Evolutionary conservation across 169 alveolate species (phyloP).

Genomic region (Plasmodium malariae): DNA sequence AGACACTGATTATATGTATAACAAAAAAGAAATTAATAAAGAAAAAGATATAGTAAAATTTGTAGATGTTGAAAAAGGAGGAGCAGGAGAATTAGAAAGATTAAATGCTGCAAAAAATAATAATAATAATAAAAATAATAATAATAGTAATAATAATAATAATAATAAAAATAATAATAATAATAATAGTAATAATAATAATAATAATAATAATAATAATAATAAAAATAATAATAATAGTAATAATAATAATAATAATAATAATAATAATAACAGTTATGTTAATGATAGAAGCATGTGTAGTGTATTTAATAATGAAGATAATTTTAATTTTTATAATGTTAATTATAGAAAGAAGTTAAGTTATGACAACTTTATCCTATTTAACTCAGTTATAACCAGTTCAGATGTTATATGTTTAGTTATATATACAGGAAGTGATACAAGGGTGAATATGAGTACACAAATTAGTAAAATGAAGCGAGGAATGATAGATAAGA

Average conservation of each 20-base stretch:
- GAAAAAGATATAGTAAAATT: conserved; percentile 69
- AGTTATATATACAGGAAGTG: conserved; percentile 94
- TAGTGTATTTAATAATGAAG: conserved; percentile 53
- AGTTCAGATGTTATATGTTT: conserved; percentile 93
- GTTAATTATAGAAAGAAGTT: conserved; percentile 51
- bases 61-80: conserved; percentile 37
- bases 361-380: conserved; percentile 91
- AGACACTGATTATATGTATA: neutral
- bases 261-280: neutral
- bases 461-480: conserved; percentile 91
- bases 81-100: neutral
- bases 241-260: neutral
- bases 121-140: neutral
- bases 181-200: neutral
- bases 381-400: conserved; percentile 95
- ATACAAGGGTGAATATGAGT: conserved; percentile 86
- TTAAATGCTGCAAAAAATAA: neutral
- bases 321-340: conserved; percentile 56
- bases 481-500: conserved; percentile 93
- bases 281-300: conserved; percentile 24
- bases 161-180: neutral
- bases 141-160: neutral
- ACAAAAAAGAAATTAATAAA: conserved; percentile 2
- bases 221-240: neutral
- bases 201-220: neutral